These are phyloP conservation scores for Trametopsis cervina DNA, from an alignment of 768 basidiomycete genomes.

Conservation along the genomic window DNA sequence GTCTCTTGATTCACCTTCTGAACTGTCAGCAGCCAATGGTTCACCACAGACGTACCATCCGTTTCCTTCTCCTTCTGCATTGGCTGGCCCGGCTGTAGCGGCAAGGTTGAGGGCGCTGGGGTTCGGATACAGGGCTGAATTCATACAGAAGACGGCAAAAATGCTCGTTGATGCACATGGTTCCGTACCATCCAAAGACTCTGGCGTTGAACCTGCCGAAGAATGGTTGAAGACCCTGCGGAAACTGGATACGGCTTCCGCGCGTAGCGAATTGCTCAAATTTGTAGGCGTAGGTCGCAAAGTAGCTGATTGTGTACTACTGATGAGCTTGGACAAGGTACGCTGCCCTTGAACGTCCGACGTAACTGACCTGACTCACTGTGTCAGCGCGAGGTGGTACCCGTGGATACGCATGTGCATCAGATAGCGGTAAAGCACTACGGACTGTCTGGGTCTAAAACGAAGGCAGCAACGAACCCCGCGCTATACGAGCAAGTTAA, in stretches of 20 bases:
- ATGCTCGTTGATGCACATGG: conserved; percentile 62
- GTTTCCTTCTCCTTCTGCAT: conserved; percentile 73
- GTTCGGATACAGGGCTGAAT: conserved; percentile 94
- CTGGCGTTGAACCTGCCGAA: conserved; percentile 43
- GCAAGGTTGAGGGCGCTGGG: conserved; percentile 70
- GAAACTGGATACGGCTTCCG: conserved; percentile 40
- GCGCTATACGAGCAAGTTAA: conserved; percentile 72
- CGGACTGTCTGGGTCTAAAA: conserved; percentile 45
- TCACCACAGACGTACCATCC: conserved; percentile 51
- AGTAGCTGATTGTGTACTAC: conserved; percentile 89
- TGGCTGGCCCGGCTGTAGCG: conserved; percentile 53
- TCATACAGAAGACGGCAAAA: conserved; percentile 75
- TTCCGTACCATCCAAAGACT: background rate
- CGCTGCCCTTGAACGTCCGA: conserved; percentile 8
- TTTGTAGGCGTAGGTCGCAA: conserved; percentile 93
- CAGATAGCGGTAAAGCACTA: conserved; percentile 84
- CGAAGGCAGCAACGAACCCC: conserved; percentile 62
- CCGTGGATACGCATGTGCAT: conserved; percentile 93
- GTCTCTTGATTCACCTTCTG: conserved; percentile 28
- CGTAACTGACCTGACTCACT: background rate
- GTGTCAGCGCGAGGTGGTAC: conserved; percentile 71
- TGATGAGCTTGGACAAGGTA: conserved; percentile 93
- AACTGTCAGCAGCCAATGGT: conserved; percentile 12
- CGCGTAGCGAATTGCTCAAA: conserved; percentile 69
- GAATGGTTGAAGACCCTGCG: conserved; percentile 55